Percentiles rank a stretch among this genome's conserved stretches.
These are phyloP conservation scores for Fusarium sp. DNA, from an alignment of 2,329 filamentous ascomycete genomes.

Conservation along the genomic window DNA sequence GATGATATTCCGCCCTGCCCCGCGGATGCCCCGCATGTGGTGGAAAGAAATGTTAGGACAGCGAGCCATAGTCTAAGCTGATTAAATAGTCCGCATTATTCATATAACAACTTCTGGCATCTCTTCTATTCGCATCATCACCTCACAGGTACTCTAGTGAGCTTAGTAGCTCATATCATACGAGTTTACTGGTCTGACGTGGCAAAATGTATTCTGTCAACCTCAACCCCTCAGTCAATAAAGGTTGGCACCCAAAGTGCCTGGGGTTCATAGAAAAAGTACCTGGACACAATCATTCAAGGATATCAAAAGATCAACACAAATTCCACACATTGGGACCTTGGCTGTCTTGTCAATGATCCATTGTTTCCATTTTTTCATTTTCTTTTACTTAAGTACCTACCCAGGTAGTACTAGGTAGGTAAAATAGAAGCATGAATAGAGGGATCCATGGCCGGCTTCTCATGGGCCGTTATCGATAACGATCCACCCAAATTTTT, in stretches of 20 bases:
- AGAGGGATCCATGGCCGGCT: constrained; percentile 1
- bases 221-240: constrained; percentile 16
- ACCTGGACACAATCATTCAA: neutral
- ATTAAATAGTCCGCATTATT: too few relatives aligned
- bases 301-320: neutral
- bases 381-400: neutral
- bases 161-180: neutral
- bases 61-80: neutral
- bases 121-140: too few relatives aligned
- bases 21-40: constrained; percentile 47
- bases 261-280: neutral
- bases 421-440: neutral
- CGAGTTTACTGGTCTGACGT: neutral
- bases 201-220: constrained; percentile 28
- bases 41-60: constrained; percentile 29
- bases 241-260: neutral
- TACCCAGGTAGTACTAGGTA: neutral
- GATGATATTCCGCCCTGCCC: constrained; percentile 40
- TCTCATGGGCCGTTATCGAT: constrained; percentile 51
- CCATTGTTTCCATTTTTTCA: neutral
- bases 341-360: neutral
- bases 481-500: constrained; percentile 52
- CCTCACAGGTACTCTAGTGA: too few relatives aligned
- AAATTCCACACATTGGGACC: neutral
- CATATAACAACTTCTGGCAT: too few relatives aligned